Conservation (phyloP, 139 green algal genomes). For the Helicosporidium sp. region DNA sequence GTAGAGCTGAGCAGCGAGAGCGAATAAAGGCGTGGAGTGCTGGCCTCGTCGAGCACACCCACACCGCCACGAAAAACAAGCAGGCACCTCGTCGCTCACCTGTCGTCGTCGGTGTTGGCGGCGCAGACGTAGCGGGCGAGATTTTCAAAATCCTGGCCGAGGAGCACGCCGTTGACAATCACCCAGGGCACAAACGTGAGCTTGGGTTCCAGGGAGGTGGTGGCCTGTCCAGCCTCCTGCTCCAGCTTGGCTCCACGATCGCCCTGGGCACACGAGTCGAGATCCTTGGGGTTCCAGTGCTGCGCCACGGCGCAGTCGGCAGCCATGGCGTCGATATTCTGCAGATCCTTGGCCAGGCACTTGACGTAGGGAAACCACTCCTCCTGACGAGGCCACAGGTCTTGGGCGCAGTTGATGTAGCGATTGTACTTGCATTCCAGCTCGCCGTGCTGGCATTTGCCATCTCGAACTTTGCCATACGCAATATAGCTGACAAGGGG, state of each 20-base stretch:
- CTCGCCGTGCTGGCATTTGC: conserved; percentile 6
- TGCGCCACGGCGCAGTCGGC: not conserved
- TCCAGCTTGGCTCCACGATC: conserved; percentile 1
- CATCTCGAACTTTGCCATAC: conserved; percentile 6
- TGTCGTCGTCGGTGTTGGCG: too few species aligned
- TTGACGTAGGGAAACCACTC: conserved; percentile 4
- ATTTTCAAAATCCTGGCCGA: conserved; percentile 10
- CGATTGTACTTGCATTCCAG: conserved; percentile 11
- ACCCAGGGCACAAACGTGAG: conserved; percentile 9
- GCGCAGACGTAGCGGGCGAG: conserved; percentile 7
- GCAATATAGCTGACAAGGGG: conserved; percentile 7
- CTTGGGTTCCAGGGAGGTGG: not conserved
- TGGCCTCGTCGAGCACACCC: too few species aligned
- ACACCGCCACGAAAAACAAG: too few species aligned
- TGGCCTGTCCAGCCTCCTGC: conserved; percentile 1
- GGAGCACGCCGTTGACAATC: conserved; percentile 3
- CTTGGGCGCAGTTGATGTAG: conserved; percentile 6
- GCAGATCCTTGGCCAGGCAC: conserved; percentile 5
- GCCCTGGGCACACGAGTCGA: not conserved
- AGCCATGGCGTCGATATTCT: not conserved
- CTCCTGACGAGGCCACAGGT: not conserved
- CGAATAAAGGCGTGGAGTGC: too few species aligned
- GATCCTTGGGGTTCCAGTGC: not conserved
- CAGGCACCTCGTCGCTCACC: not conserved
- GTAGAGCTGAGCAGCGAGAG: too few species aligned